A percentile compares a stretch with the other conserved stretches of the same genome.
Evolutionary conservation across 768 basidiomycete species (phyloP).

Genomic region (Leucocoprinus birnbaumii): DNA sequence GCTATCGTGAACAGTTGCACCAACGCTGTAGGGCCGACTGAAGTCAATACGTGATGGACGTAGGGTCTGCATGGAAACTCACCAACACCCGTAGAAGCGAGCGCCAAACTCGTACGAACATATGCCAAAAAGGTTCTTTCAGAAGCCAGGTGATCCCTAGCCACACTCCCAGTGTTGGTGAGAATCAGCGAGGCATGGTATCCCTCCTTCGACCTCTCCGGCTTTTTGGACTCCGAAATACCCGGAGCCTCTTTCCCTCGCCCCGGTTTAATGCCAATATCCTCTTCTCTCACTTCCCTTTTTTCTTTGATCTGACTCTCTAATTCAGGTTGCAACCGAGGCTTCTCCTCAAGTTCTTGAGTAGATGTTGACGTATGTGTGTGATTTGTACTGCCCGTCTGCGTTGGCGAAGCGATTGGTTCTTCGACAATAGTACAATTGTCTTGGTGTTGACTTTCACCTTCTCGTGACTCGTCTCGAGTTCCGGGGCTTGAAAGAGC

Average conservation of each 20-base stretch:
- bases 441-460: no score
- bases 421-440: no score
- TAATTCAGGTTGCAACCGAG: no score
- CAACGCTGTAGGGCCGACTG: constrained; percentile 15
- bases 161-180: constrained; percentile 50
- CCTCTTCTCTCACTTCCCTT: not conserved
- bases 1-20: constrained; percentile 17
- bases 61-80: constrained; percentile 18
- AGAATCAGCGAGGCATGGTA: constrained; percentile 22
- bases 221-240: no score
- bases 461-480: not conserved
- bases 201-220: constrained; percentile 7
- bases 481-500: no score
- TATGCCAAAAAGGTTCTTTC: constrained; percentile 57
- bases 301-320: no score
- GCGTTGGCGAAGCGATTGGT: no score
- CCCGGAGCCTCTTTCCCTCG: not conserved
- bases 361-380: no score
- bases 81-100: constrained; percentile 53
- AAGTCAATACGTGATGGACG: no score
- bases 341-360: no score
- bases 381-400: no score
- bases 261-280: not conserved
- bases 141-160: constrained; percentile 52
- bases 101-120: constrained; percentile 50